phyloP scores from a whole-genome alignment of 495 filamentous ascomycete genomes.

The Podospora pseudocomata region DNA sequence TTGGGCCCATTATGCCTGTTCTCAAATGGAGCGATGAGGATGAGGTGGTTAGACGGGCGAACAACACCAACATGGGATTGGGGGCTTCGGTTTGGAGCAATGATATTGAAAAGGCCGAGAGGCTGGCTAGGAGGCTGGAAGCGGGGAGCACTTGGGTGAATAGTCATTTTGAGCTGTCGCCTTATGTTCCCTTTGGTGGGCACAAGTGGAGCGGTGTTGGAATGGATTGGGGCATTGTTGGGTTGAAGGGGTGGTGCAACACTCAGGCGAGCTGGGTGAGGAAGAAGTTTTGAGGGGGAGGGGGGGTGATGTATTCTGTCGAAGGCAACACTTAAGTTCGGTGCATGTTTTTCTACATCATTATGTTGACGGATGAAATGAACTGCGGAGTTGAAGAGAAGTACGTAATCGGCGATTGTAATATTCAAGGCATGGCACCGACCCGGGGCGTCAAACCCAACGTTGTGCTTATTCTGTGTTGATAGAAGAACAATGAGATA shows the following conservation, averaged over 20 bases:
- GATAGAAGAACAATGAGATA: too few species aligned
- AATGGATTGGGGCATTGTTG: constrained; percentile 49
- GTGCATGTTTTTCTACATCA: too few species aligned
- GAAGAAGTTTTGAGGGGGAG: constrained; percentile 10
- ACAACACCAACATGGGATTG: constrained; percentile 49
- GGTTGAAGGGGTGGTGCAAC: constrained; percentile 51
- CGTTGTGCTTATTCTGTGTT: too few species aligned
- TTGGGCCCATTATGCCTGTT: constrained; percentile 56
- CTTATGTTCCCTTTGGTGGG: constrained; percentile 51
- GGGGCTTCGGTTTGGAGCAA: constrained; percentile 52
- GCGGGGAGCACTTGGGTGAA: constrained; percentile 59
- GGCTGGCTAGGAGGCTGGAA: constrained; percentile 46
- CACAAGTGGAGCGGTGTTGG: constrained; percentile 58
- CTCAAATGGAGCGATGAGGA: constrained; percentile 50
- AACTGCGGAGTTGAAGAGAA: too few species aligned
- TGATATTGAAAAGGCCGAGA: constrained; percentile 46
- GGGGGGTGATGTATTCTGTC: too few species aligned
- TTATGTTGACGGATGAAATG: too few species aligned
- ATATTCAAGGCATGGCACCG: too few species aligned
- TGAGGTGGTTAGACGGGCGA: constrained; percentile 53
- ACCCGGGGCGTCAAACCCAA: too few species aligned
- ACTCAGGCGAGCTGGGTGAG: constrained; percentile 32
- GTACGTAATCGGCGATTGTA: too few species aligned
- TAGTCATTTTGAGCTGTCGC: constrained; percentile 34
- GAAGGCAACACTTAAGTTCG: too few species aligned